These are phyloP conservation scores for Capsella bursapastoris DNA, from an alignment of 345 rosid genomes.

Conservation along the genomic window DNA sequence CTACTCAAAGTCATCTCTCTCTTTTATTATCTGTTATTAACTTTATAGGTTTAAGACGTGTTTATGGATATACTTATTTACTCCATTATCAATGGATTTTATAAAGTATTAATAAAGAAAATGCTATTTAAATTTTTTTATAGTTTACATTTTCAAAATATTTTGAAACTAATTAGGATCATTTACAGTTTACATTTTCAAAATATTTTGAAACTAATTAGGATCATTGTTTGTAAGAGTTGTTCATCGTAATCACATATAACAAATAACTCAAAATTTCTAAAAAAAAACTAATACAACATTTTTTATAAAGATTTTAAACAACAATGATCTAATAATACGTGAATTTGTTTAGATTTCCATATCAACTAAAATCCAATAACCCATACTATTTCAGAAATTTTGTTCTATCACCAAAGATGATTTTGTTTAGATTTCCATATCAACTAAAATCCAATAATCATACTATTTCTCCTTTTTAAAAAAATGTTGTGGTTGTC, in stretches of 20 bases:
- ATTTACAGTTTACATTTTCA: too few species aligned
- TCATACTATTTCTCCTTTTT: background rate
- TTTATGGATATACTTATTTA: background rate
- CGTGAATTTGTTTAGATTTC: background rate
- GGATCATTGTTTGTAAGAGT: too few species aligned
- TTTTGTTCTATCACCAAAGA: background rate
- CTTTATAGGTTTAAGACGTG: background rate
- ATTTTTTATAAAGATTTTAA: background rate
- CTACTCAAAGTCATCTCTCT: conserved; percentile 16
- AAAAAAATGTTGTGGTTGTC: too few species aligned
- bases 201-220: too few species aligned
- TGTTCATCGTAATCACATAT: too few species aligned
- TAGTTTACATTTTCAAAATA: too few species aligned
- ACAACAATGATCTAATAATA: background rate
- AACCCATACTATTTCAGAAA: background rate
- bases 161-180: too few species aligned
- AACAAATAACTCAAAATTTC: too few species aligned
- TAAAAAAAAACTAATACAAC: background rate
- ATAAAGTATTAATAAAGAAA: too few species aligned
- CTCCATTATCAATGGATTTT: background rate
- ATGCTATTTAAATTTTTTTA: too few species aligned
- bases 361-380: background rate
- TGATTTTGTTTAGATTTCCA: background rate
- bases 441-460: background rate
- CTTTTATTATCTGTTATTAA: background rate